Conservation (phyloP, 139 green algal species). For the Chlamydomonas asymmetrica region DNA sequence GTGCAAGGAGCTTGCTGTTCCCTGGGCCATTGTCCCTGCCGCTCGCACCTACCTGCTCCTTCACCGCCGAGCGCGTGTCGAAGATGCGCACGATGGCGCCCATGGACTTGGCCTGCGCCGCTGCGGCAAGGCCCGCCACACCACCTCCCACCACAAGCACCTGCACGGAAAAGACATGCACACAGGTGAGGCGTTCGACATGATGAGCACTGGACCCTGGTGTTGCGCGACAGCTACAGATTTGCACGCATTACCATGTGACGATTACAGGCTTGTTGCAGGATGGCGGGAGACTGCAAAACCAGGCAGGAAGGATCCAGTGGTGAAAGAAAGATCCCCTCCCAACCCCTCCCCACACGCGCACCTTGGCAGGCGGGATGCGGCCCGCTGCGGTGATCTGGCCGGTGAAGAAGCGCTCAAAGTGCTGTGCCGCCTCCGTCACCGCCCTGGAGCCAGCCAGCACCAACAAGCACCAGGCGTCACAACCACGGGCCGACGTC, state of each 20-base stretch:
- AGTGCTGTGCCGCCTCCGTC: conserved; percentile 77
- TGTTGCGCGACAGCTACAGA: no score
- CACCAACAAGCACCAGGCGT: background rate
- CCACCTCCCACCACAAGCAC: conserved; percentile 76
- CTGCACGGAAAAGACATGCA: conserved; percentile 34
- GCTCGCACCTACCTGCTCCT: conserved; percentile 50
- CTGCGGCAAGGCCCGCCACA: conserved; percentile 76
- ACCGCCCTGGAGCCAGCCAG: conserved; percentile 57
- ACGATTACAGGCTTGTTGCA: no score
- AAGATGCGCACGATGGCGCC: conserved; percentile 86
- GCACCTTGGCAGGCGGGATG: conserved; percentile 72
- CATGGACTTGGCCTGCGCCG: conserved; percentile 73
- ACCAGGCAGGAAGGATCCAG: no score
- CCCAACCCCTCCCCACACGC: conserved; percentile 26
- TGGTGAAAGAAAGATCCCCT: conserved; percentile 13
- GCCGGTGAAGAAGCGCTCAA: conserved; percentile 83
- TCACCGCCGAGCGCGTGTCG: conserved; percentile 75
- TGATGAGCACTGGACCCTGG: conserved; percentile 12
- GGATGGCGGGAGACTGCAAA: no score
- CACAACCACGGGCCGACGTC: no score
- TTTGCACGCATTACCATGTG: no score
- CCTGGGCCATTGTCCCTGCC: background rate
- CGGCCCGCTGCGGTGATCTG: conserved; percentile 91
- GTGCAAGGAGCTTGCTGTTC: no score
- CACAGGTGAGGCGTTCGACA: background rate